phyloP scores from a whole-genome alignment of 768 basidiomycete genomes.

The Agrocybe pediades region DNA sequence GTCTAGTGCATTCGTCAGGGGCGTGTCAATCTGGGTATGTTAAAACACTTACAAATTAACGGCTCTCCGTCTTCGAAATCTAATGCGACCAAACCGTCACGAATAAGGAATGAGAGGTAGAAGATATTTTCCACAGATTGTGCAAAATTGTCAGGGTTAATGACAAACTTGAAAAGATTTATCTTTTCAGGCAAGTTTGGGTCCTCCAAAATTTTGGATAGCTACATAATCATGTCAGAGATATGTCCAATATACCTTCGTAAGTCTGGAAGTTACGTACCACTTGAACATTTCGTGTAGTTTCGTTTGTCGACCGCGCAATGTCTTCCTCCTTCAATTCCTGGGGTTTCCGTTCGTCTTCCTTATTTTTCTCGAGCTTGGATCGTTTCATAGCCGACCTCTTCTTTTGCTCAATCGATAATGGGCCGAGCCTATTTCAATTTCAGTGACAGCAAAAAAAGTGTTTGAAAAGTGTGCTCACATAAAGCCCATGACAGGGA shows the following conservation, averaged over 20 bases:
- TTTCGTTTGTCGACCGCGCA: constrained; percentile 82
- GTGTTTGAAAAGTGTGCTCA: constrained; percentile 33
- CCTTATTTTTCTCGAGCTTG: constrained; percentile 72
- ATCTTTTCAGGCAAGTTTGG: constrained; percentile 31
- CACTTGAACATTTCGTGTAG: constrained; percentile 78
- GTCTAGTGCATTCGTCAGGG: constrained; percentile 38
- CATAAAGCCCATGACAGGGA: constrained; percentile 89
- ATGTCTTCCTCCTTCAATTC: constrained; percentile 86
- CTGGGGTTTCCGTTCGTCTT: constrained; percentile 69
- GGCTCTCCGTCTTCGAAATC: constrained; percentile 74
- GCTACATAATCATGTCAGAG: constrained; percentile 36
- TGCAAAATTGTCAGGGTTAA: constrained; percentile 89
- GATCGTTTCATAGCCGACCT: constrained; percentile 59
- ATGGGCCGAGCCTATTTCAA: constrained; percentile 83
- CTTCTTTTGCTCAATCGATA: constrained; percentile 85
- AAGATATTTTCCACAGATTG: constrained; percentile 98
- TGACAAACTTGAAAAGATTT: constrained; percentile 84
- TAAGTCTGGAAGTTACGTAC: constrained; percentile 41
- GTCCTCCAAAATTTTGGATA: constrained; percentile 58
- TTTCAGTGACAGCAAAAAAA: constrained; percentile 14
- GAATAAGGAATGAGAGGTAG: constrained; percentile 90
- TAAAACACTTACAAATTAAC: constrained; percentile 62
- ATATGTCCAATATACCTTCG: not conserved
- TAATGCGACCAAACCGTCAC: constrained; percentile 79
- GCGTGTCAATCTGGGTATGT: not conserved